A percentile compares a stretch with the other conserved stretches of the same genome.
These are phyloP conservation scores for Verruconis gallopava DNA, from an alignment of 2,329 filamentous ascomycete species.

Conservation along the genomic window DNA sequence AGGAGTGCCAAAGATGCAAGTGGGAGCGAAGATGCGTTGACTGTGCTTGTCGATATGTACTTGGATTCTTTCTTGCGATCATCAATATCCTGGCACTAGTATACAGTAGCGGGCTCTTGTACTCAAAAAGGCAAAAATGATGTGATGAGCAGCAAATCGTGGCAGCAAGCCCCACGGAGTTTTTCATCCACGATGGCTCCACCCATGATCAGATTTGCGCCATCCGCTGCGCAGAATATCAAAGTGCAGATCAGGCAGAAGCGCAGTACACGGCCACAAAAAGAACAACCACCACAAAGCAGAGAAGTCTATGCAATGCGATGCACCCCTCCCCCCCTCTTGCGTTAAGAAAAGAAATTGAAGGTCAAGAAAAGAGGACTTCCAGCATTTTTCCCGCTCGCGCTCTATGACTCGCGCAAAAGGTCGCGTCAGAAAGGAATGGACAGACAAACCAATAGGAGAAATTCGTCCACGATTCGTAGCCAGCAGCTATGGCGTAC, in stretches of 20 bases:
- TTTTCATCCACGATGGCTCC: no score
- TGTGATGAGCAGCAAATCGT: no score
- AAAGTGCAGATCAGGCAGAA: no score
- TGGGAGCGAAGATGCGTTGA: neutral
- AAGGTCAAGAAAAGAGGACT: neutral
- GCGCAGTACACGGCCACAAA: no score
- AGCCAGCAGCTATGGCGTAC: no score
- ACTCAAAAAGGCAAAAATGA: neutral
- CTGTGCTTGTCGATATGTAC: neutral
- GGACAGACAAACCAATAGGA: conserved; percentile 1
- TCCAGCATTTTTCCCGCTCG: neutral
- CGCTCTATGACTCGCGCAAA: no score
- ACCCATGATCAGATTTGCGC: no score
- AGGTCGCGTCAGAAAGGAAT: neutral
- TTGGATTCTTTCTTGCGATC: neutral
- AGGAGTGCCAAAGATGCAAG: no score
- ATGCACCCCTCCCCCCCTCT: no score
- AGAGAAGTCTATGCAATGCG: conserved; percentile 1
- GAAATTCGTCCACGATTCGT: neutral
- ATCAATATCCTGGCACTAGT: neutral
- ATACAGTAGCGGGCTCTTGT: neutral
- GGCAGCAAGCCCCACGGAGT: no score
- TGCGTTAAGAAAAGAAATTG: neutral
- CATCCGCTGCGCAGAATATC: no score
- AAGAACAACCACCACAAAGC: no score